Evolutionary conservation across 2,329 filamentous ascomycete species (phyloP), one percentile per base, ranked within the genome.

Genomic region (Xylariaceae sp.): DNA sequence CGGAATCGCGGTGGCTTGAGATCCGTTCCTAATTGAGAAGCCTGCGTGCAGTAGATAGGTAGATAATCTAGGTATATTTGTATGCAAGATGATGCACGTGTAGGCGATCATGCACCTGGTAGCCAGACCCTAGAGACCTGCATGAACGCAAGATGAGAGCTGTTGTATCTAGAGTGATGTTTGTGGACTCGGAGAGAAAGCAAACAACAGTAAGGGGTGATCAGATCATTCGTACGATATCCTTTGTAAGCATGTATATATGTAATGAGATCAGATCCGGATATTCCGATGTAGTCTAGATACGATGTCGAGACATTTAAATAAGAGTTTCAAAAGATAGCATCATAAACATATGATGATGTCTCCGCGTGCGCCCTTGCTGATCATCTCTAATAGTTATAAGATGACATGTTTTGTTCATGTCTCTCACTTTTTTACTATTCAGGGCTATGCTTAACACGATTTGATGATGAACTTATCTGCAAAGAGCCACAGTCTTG

Each of bases 21-120:
- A 44, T 51, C 60, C 56, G 60, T 60, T 59, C 61, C 58, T 21
- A 33, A 58, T 61, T 19, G 37, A 63, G 61, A 46, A 57, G 26
- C 23, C 16, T 46, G 26, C 19, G 47, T 51, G 46, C 36, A 53
- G 33, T 44, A 43, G 31, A 23, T 24, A 37, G 23, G 19, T 33
- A 47, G 37, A 48, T 34, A 17, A 33, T 31, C 23, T 28, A 54
- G 21, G 5, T 31, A 28, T 37, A 48, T 43, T 46, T 52, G 45
- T 46, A 62, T 62, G 60, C 59, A 62, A 60, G 59, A 59, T 59
- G 56, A 50, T 53, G 59, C 52, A 56, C 34, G 51, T 47, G 53
- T 31, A 41, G 50, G 48, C 53, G 56, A 56, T 54, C 52, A 51
- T 56, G 56, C 59, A 56, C 29, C 33, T 17, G 55, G 17, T 17